Conservation (phyloP, 2,329 filamentous ascomycete genomes). For the Beauveria medogensis region DNA sequence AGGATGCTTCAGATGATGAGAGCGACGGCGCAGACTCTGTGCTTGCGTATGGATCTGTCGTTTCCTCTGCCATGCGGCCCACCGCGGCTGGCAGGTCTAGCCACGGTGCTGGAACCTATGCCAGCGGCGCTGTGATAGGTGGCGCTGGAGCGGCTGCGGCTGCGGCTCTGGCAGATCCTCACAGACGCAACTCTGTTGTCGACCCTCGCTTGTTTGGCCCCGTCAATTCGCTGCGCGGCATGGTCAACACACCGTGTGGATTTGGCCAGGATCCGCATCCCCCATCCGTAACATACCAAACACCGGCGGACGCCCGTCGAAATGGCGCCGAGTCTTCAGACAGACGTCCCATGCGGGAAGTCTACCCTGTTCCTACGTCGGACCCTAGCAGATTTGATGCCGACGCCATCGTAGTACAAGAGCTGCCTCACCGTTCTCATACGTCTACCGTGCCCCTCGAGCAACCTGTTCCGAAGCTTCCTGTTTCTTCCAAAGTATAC, state of each 20-base stretch:
- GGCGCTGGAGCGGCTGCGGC: slow-evolving; percentile 29
- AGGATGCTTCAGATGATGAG: slow-evolving; percentile 45
- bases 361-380: slow-evolving; percentile 58
- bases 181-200: slow-evolving; percentile 41
- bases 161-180: slow-evolving; percentile 17
- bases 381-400: slow-evolving; percentile 58
- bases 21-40: slow-evolving; percentile 32
- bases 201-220: slow-evolving; percentile 53
- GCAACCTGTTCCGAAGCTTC: slow-evolving; percentile 72
- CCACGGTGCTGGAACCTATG: slow-evolving; percentile 24
- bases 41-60: slow-evolving; percentile 27
- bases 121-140: slow-evolving; percentile 16
- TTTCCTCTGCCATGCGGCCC: slow-evolving; percentile 19
- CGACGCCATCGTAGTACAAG: slow-evolving; percentile 29
- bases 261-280: slow-evolving; percentile 33
- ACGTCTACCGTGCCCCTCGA: slow-evolving; percentile 64
- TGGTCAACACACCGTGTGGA: slow-evolving; percentile 46
- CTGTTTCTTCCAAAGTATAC: slow-evolving; percentile 63
- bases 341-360: slow-evolving; percentile 44
- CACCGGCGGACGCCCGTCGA: slow-evolving; percentile 17
- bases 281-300: slow-evolving; percentile 20
- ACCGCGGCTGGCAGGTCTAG: slow-evolving; percentile 11
- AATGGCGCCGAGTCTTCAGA: slow-evolving; percentile 15
- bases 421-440: slow-evolving; percentile 34
- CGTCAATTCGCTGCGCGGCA: slow-evolving; percentile 51